Conservation (phyloP, 495 filamentous ascomycete species). For the Polyplosphaeria fusca region DNA sequence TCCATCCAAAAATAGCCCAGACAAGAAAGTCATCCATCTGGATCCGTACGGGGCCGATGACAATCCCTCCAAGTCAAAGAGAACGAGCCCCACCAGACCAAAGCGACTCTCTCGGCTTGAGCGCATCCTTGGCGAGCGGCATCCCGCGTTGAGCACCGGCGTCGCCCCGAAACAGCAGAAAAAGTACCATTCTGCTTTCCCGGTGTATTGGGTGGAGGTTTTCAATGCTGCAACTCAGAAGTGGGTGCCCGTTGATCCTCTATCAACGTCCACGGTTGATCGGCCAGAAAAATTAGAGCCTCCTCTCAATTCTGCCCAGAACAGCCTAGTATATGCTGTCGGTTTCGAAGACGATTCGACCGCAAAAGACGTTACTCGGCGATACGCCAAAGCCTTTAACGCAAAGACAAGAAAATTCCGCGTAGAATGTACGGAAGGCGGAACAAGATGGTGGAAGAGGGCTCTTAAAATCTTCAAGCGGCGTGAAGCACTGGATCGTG, state of each 20-base stretch:
- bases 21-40: constrained; percentile 45
- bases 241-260: constrained; percentile 84
- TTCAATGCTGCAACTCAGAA: constrained; percentile 80
- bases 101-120: constrained; percentile 25
- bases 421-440: constrained; percentile 64
- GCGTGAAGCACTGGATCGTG: constrained; percentile 38
- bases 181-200: constrained; percentile 63
- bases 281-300: constrained; percentile 78
- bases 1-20: constrained; percentile 46
- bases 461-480: constrained; percentile 60
- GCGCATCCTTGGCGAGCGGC: constrained; percentile 10
- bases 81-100: constrained; percentile 22
- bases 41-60: constrained; percentile 28
- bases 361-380: constrained; percentile 64
- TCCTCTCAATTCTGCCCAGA: constrained; percentile 66
- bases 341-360: constrained; percentile 77
- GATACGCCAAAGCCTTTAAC: constrained; percentile 64
- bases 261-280: constrained; percentile 72
- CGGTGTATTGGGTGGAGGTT: constrained; percentile 91
- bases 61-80: constrained; percentile 41
- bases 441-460: constrained; percentile 69
- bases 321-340: constrained; percentile 76
- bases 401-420: constrained; percentile 78
- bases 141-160: constrained; percentile 1
- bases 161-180: constrained; percentile 33